Conservation (phyloP, 2,329 filamentous ascomycete species). For the Zymoseptoria ardabiliae region DNA sequence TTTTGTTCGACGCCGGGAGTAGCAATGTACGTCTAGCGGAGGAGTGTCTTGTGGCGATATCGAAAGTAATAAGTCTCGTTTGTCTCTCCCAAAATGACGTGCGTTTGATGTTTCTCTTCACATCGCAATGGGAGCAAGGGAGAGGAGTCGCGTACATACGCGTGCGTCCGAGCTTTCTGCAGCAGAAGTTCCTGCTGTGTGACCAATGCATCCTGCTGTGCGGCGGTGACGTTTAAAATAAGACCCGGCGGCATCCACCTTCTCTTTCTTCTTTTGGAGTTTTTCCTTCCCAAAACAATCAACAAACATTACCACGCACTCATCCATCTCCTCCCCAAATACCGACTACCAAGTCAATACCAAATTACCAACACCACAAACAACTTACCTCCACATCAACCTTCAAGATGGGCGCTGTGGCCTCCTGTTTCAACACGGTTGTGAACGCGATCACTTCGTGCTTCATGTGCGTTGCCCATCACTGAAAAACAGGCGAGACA, state of each 20-base stretch:
- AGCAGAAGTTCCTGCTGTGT: background rate
- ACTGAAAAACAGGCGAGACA: background rate
- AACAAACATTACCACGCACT: background rate
- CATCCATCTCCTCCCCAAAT: background rate
- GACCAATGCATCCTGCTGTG: background rate
- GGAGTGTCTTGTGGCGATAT: background rate
- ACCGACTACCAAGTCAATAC: background rate
- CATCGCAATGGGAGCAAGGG: background rate
- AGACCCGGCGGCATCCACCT: background rate
- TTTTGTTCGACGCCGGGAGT: background rate
- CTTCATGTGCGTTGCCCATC: slow-evolving; percentile 11
- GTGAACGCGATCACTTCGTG: slow-evolving; percentile 40
- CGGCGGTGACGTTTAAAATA: background rate
- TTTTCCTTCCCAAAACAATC: background rate
- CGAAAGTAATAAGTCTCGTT: background rate
- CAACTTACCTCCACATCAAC: slow-evolving; percentile 10
- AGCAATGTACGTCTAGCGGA: background rate
- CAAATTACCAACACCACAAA: slow-evolving; percentile 2
- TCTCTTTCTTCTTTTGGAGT: background rate
- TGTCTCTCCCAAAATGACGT: background rate
- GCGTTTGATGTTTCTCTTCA: background rate
- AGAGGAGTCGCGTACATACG: background rate
- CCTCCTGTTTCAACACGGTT: slow-evolving; percentile 55
- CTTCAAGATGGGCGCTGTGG: slow-evolving; percentile 68
- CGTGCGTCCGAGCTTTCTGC: too few relatives aligned